Evolutionary conservation across 78 protist genomes (phyloP).

Genomic region (slime mould (Dictyostelium discoideum)): DNA sequence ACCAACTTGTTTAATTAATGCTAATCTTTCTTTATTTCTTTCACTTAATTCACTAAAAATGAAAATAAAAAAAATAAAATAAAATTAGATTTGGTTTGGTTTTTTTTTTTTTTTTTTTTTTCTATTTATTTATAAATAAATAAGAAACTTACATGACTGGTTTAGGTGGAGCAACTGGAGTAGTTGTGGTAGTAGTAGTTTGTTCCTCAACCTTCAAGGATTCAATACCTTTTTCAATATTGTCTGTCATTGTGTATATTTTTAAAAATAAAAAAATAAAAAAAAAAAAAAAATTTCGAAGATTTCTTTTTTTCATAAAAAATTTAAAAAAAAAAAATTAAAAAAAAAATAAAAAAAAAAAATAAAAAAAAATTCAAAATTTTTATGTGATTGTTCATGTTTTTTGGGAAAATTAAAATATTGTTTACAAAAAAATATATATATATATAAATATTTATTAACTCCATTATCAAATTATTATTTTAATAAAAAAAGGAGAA

Average conservation of each 20-base stretch:
- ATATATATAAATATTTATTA: too few species aligned
- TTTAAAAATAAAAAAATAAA: background rate
- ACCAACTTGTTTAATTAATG: constrained; percentile 87
- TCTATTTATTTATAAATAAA: too few species aligned
- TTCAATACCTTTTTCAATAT: constrained; percentile 18
- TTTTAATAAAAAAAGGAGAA: too few species aligned
- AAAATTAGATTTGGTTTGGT: background rate
- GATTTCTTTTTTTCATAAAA: background rate
- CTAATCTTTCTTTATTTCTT: constrained; percentile 71
- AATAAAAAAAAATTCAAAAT: background rate
- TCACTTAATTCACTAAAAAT: constrained; percentile 16
- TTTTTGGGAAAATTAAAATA: background rate
- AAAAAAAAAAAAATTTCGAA: background rate
- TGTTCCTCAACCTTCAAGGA: constrained; percentile 23
- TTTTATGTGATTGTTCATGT: background rate
- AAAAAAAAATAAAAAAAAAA: background rate
- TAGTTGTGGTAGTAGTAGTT: background rate
- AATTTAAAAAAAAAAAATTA: background rate
- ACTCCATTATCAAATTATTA: too few species aligned
- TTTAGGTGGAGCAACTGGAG: constrained; percentile 35
- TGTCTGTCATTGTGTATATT: background rate
- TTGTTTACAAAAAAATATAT: background rate
- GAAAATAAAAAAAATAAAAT: background rate
- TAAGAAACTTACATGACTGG: background rate
- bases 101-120: background rate